Conservation (phyloP, 176 grass and related monocot genomes). For the Oryza glumipatula region DNA sequence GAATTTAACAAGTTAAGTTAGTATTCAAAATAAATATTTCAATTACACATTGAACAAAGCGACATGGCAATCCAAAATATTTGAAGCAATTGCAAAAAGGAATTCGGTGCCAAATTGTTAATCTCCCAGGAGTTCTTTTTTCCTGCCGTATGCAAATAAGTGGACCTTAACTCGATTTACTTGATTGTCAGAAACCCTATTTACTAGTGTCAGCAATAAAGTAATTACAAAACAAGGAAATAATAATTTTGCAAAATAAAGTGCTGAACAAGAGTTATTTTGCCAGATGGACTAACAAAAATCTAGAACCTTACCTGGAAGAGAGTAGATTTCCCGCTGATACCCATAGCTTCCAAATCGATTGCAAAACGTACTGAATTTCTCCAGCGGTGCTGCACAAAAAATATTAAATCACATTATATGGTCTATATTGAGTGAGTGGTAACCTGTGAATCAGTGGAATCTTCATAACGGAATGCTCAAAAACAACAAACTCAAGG, state of each 20-base stretch:
- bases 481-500: constrained; percentile 18
- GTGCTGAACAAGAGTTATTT: constrained; percentile 27
- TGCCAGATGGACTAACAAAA: constrained; percentile 28
- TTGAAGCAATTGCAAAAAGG: not conserved
- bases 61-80: constrained; percentile 12
- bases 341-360: constrained; percentile 96
- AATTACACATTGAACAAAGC: not conserved
- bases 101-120: not conserved
- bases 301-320: constrained; percentile 62
- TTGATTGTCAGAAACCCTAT: not conserved
- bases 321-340: constrained; percentile 85
- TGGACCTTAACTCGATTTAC: not conserved
- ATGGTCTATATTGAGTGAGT: not conserved
- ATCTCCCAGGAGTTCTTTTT: not conserved
- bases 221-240: not conserved
- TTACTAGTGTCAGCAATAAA: not conserved
- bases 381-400: constrained; percentile 84
- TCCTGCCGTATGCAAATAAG: not conserved
- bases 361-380: constrained; percentile 71
- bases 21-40: not conserved
- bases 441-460: not conserved
- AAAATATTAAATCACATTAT: constrained; percentile 29
- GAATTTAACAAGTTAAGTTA: constrained; percentile 32
- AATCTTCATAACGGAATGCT: not conserved
- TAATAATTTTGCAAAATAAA: constrained; percentile 20